A percentile compares a stretch with the other conserved stretches of the same genome.
phyloP scores from a whole-genome alignment of 257 asterid species.

The Petrea volubilis region DNA sequence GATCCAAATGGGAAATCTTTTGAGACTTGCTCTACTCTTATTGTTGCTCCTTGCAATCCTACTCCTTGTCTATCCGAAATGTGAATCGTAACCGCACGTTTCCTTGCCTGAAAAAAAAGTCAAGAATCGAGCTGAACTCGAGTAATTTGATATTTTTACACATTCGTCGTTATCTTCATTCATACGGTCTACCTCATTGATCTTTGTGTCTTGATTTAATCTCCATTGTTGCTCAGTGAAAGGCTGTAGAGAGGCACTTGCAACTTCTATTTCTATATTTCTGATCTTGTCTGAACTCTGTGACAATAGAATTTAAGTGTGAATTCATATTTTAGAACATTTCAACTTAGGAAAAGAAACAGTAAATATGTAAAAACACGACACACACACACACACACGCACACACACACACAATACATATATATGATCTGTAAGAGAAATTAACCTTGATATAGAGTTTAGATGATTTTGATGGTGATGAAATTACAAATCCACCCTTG shows the following conservation, averaged over 20 bases:
- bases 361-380: too few species aligned
- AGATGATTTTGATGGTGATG: conserved; percentile 48
- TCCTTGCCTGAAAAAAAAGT: conserved; percentile 34
- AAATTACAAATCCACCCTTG: conserved; percentile 68
- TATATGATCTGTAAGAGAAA: too few species aligned
- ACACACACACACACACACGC: too few species aligned
- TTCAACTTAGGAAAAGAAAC: too few species aligned
- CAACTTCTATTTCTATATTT: conserved; percentile 12
- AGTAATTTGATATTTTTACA: too few species aligned
- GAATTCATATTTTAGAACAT: too few species aligned
- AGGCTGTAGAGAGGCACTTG: conserved; percentile 62
- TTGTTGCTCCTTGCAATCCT: conserved; percentile 34
- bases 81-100: conserved; percentile 39
- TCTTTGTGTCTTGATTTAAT: conserved; percentile 47
- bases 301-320: background rate
- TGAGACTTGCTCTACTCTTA: conserved; percentile 39
- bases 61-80: conserved; percentile 34
- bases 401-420: background rate
- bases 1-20: conserved; percentile 47
- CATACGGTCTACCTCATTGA: conserved; percentile 43
- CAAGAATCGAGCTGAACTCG: background rate
- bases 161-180: background rate
- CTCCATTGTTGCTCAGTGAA: conserved; percentile 62
- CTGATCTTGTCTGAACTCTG: conserved; percentile 25
- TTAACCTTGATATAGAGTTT: conserved; percentile 47